These are phyloP conservation scores for Gastrodia elata DNA, from an alignment of 106 monocot species.

Conservation along the genomic window DNA sequence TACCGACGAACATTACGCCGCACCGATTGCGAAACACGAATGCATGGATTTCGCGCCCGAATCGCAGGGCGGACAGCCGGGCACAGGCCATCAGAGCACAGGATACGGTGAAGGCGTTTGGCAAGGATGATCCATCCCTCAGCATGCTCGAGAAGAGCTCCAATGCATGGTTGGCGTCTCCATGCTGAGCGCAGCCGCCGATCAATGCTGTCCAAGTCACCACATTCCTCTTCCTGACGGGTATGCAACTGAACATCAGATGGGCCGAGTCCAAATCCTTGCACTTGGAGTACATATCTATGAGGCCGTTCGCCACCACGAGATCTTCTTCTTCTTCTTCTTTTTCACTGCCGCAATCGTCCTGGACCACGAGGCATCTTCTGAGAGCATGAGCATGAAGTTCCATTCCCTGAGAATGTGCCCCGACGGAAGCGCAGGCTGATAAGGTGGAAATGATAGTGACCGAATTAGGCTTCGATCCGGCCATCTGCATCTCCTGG, in stretches of 20 bases:
- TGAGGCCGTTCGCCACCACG: constrained; percentile 66
- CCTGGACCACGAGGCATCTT: constrained; percentile 27
- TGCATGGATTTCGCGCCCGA: constrained; percentile 63
- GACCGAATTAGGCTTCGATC: constrained; percentile 56
- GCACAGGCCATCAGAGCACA: constrained; percentile 69
- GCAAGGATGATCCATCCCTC: constrained; percentile 10
- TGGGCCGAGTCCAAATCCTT: constrained; percentile 33
- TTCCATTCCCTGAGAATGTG: constrained; percentile 64
- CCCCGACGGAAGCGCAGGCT: constrained; percentile 74
- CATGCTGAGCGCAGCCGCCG: constrained; percentile 81
- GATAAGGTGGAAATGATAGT: constrained; percentile 82
- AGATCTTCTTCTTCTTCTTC: constrained; percentile 45
- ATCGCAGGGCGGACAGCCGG: constrained; percentile 37
- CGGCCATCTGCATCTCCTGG: constrained; percentile 49
- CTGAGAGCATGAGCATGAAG: constrained; percentile 57
- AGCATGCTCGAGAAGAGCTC: constrained; percentile 61
- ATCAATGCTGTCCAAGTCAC: constrained; percentile 91
- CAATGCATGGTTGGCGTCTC: constrained; percentile 61
- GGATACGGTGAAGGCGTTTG: constrained; percentile 71
- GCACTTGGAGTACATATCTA: constrained; percentile 91
- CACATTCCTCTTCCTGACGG: constrained; percentile 36
- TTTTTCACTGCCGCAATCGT: constrained; percentile 10
- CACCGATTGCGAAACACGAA: constrained; percentile 37
- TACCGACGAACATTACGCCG: constrained; percentile 35
- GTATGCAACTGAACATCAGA: constrained; percentile 35